phyloP scores from a whole-genome alignment of 352 stramenopile species.

The Globisporangium polare region DNA sequence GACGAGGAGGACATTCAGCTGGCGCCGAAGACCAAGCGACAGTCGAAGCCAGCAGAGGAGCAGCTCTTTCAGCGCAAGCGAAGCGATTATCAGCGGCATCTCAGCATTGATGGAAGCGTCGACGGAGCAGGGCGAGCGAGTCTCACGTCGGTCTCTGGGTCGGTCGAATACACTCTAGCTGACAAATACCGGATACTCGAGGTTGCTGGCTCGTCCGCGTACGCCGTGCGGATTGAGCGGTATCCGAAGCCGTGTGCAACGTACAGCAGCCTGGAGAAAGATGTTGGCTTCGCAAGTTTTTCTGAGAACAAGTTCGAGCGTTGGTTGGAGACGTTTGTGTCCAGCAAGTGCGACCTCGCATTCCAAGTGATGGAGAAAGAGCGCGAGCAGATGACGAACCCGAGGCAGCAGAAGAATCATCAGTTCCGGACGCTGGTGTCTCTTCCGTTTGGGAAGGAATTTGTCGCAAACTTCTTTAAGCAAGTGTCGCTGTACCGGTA shows the following conservation, averaged over 20 bases:
- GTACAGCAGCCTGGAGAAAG: slow-evolving; percentile 63
- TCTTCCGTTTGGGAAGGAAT: slow-evolving; percentile 56
- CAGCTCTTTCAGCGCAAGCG: slow-evolving; percentile 55
- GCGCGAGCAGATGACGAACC: slow-evolving; percentile 38
- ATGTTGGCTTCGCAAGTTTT: slow-evolving; percentile 49
- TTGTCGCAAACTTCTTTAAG: slow-evolving; percentile 67
- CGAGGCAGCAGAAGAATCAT: slow-evolving; percentile 63
- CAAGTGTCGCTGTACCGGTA: slow-evolving; percentile 67
- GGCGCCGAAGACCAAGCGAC: slow-evolving; percentile 9
- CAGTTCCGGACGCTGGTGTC: slow-evolving; percentile 69
- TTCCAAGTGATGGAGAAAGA: slow-evolving; percentile 47
- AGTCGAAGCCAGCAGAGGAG: slow-evolving; percentile 39
- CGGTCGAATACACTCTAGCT: slow-evolving; percentile 55
- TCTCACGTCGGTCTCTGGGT: slow-evolving; percentile 47
- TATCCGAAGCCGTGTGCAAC: slow-evolving; percentile 72
- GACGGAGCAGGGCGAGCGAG: slow-evolving; percentile 31
- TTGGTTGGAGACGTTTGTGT: slow-evolving; percentile 64
- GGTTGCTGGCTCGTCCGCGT: slow-evolving; percentile 66
- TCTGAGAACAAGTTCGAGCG: slow-evolving; percentile 71
- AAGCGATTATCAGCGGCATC: slow-evolving; percentile 32
- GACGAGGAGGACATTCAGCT: slow-evolving; percentile 37
- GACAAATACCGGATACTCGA: slow-evolving; percentile 73
- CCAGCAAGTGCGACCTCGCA: slow-evolving; percentile 46
- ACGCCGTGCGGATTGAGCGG: slow-evolving; percentile 72
- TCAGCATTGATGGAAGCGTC: slow-evolving; percentile 38